Percentiles rank a stretch among this genome's conserved stretches.
phyloP scores from a whole-genome alignment of 1,284 basidiomycete genomes.

The Leccinum variabile region DNA sequence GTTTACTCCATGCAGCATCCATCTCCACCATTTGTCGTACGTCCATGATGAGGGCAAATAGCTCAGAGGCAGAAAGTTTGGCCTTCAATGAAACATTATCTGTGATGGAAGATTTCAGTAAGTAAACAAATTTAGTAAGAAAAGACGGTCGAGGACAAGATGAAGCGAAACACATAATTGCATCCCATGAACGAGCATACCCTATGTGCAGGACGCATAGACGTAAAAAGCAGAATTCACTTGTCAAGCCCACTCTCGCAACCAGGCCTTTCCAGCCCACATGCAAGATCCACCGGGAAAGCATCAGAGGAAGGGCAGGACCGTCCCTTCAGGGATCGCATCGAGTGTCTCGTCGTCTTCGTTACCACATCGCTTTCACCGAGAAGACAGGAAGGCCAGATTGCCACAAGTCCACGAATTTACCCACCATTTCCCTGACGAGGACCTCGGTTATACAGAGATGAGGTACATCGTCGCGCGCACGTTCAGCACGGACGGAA shows the following conservation, averaged over 20 bases:
- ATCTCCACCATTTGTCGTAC: constrained; percentile 74
- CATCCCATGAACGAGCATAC: neutral
- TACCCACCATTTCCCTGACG: constrained; percentile 27
- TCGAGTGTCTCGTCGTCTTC: constrained; percentile 24
- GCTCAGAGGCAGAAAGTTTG: constrained; percentile 64
- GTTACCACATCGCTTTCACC: constrained; percentile 14
- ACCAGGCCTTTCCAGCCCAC: constrained; percentile 86
- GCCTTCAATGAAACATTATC: constrained; percentile 76
- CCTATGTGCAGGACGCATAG: neutral
- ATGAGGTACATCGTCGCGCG: constrained; percentile 40
- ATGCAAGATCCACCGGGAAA: constrained; percentile 90
- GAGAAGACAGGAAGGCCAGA: constrained; percentile 28
- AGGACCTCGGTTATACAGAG: constrained; percentile 29
- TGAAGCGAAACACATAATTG: neutral
- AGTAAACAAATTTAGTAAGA: neutral
- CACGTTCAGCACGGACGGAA: constrained; percentile 64
- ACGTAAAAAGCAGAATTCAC: constrained; percentile 27
- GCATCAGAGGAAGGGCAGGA: constrained; percentile 80
- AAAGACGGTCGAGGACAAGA: neutral
- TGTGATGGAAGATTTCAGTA: constrained; percentile 10
- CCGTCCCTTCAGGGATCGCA: constrained; percentile 56
- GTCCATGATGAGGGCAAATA: constrained; percentile 66
- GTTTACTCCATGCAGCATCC: constrained; percentile 59
- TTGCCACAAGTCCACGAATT: constrained; percentile 23
- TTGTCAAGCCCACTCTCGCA: constrained; percentile 72